Conservation (phyloP, 1,139 yeast species). For the Suhomyces terraborum region DNA sequence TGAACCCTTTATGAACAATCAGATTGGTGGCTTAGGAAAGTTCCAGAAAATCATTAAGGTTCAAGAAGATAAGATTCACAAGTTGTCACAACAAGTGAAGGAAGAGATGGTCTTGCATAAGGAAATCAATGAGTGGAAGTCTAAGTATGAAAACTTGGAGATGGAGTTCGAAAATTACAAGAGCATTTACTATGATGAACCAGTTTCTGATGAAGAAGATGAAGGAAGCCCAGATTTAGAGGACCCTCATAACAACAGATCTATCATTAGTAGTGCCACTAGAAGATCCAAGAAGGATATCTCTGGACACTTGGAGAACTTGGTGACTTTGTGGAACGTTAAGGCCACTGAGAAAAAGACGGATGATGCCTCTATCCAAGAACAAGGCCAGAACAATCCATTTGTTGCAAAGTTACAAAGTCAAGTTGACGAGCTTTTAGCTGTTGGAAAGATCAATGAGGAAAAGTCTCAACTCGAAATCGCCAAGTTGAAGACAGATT, state of each 20-base stretch:
- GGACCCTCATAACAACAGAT: conserved; percentile 21
- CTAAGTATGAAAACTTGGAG: conserved; percentile 45
- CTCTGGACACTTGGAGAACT: conserved; percentile 42
- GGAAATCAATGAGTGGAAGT: conserved; percentile 50
- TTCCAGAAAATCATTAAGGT: conserved; percentile 56
- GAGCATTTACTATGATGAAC: conserved; percentile 40
- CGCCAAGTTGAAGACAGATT: conserved; percentile 38
- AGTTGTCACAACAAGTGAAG: conserved; percentile 43
- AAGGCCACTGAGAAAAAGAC: conserved; percentile 16
- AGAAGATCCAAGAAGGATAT: conserved; percentile 36
- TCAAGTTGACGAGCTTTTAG: conserved; percentile 51
- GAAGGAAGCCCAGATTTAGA: conserved; percentile 19
- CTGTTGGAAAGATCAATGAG: conserved; percentile 42
- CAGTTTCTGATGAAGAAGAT: conserved; percentile 32
- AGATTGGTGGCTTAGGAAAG: conserved; percentile 53
- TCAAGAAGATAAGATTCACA: conserved; percentile 52
- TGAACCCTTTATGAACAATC: conserved; percentile 58
- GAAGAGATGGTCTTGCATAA: conserved; percentile 49
- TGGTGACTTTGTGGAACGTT: conserved; percentile 41
- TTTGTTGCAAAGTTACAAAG: conserved; percentile 45
- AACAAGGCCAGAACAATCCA: conserved; percentile 21
- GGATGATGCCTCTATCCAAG: conserved; percentile 6
- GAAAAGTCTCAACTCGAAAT: conserved; percentile 35
- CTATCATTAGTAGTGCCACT: conserved; percentile 31
- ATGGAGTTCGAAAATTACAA: conserved; percentile 49